Evolutionary conservation across 129 eudicot species (phyloP).

Genomic region (Flaveria ramosissima): DNA sequence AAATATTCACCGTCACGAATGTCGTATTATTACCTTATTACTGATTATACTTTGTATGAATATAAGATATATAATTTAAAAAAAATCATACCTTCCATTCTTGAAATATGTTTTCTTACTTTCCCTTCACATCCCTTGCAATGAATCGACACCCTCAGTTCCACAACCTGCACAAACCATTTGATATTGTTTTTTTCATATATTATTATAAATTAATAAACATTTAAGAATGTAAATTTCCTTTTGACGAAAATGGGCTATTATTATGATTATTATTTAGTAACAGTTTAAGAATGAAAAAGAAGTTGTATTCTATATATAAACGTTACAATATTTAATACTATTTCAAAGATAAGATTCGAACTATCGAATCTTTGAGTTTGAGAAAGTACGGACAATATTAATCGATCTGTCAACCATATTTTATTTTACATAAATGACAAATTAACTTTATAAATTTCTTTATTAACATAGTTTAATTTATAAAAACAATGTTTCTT

Average conservation of each 20-base stretch:
- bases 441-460: not conserved
- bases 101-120: constrained; percentile 58
- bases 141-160: constrained; percentile 62
- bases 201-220: not conserved
- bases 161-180: constrained; percentile 53
- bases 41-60: not conserved
- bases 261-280: not conserved
- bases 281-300: not conserved
- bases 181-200: not conserved
- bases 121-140: constrained; percentile 71
- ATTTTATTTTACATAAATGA: constrained; percentile 7
- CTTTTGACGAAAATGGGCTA: not conserved
- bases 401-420: constrained; percentile 20
- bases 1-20: not conserved
- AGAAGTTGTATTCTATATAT: not conserved
- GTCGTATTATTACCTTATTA: not conserved
- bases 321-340: not conserved
- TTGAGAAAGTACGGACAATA: constrained; percentile 33
- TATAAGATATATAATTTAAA: not conserved
- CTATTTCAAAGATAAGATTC: constrained; percentile 24
- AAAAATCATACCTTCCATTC: constrained; percentile 54
- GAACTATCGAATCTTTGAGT: constrained; percentile 28
- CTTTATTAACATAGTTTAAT: not conserved
- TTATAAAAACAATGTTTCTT: too few species aligned
- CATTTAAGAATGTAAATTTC: not conserved